Percentiles rank a stretch among this genome's conserved stretches.
Evolutionary conservation across 306 rosid species (phyloP).

Genomic region (Trifolium fragiferum): DNA sequence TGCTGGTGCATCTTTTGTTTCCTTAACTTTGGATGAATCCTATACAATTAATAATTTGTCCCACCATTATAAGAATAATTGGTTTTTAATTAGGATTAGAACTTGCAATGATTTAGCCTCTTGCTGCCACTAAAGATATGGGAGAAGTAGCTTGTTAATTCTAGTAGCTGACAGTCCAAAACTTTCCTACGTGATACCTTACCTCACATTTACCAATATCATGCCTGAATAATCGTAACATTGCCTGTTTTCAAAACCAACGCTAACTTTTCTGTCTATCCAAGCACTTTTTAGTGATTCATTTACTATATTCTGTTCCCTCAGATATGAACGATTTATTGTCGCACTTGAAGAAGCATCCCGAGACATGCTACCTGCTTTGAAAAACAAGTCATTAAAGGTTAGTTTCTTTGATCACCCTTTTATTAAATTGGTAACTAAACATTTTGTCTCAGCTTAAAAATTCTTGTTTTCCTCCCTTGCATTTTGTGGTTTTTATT

Average conservation of each 20-base stretch:
- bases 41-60: constrained; percentile 6
- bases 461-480: neutral
- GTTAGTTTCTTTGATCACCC: constrained; percentile 48
- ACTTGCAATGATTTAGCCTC: neutral
- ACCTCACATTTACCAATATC: neutral
- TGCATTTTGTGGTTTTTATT: neutral
- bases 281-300: constrained; percentile 28
- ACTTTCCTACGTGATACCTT: neutral
- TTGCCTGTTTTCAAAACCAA: neutral
- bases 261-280: constrained; percentile 10
- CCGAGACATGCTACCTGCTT: constrained; percentile 84
- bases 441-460: neutral
- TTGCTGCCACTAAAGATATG: neutral
- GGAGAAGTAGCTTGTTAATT: constrained; percentile 9
- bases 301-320: constrained; percentile 34
- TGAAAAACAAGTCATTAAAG: constrained; percentile 86
- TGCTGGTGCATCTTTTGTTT: constrained; percentile 11
- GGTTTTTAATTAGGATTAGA: neutral
- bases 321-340: constrained; percentile 91
- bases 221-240: constrained; percentile 7
- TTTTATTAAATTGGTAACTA: neutral
- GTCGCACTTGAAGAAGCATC: constrained; percentile 96
- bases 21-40: neutral
- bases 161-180: constrained; percentile 5
- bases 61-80: constrained; percentile 10